Evolutionary conservation across 2,329 filamentous ascomycete genomes (phyloP).

Genomic region (Talaromyces sp.): DNA sequence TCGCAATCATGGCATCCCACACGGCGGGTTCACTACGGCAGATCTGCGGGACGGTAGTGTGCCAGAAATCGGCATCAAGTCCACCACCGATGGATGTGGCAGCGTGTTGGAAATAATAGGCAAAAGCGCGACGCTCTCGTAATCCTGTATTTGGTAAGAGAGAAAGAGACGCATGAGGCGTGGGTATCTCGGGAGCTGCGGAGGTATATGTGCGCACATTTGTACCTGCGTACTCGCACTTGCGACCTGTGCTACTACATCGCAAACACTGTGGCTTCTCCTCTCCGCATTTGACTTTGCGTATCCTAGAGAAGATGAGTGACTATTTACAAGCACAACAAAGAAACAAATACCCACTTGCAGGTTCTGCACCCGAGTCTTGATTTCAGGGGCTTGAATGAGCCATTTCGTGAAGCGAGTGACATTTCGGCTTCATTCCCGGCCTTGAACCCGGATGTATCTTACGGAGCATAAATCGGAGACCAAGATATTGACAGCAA

Average conservation of each 20-base stretch:
- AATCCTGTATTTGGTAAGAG: conserved; percentile 27
- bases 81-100: conserved; percentile 34
- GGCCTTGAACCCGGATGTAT: background rate
- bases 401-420: background rate
- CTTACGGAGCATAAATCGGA: background rate
- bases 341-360: conserved; percentile 29
- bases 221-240: conserved; percentile 33
- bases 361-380: conserved; percentile 34
- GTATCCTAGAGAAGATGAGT: conserved; percentile 27
- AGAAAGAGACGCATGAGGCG: conserved; percentile 21
- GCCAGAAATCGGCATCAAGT: conserved; percentile 39
- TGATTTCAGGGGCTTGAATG: conserved; percentile 31
- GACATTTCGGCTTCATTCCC: conserved; percentile 1
- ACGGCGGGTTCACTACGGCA: conserved; percentile 38
- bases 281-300: conserved; percentile 38
- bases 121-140: conserved; percentile 40
- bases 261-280: conserved; percentile 34
- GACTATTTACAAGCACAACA: background rate
- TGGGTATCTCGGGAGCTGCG: conserved; percentile 5
- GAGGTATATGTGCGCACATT: background rate
- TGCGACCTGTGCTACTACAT: conserved; percentile 33
- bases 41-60: conserved; percentile 35
- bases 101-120: conserved; percentile 37
- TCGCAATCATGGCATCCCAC: conserved; percentile 40
- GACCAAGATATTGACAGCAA: background rate